Evolutionary conservation across 148 eudicot genomes (phyloP), one percentile per base, ranked within the genome.

Genomic region (Chenopodium album): DNA sequence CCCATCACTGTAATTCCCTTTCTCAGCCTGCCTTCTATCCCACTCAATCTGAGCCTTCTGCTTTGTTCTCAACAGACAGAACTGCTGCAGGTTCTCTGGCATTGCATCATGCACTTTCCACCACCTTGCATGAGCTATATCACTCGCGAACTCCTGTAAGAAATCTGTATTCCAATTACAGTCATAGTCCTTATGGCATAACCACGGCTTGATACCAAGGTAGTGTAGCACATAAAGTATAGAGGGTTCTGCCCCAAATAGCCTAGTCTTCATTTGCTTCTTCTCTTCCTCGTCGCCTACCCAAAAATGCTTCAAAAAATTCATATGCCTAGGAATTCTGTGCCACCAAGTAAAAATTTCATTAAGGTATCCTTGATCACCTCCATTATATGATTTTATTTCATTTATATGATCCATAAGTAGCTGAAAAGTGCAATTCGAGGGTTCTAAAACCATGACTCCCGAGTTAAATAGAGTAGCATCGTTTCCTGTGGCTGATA

Each of bases 301-400:
- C 98, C 98, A 93, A 68, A 94, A 86, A 77, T 92, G 88, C 79
- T 94, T 94, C 76, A 93, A 74, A 80, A 92, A 93, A 84, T 94
- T 93, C 90, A 94, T 89, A 67, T 91, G 93, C 64, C 86, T 88
- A 3, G 97, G 97, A 16, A 93, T 89, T 80, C 98, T 84, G 67
- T 93, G 98, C 98, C 98, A 94, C 98, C 97, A 93, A 1, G 94
- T 94, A 76, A 93, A 94, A 7, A 94, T 90, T 82, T 94, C 98
- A 22, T 94, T 94, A 75, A 95, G 81, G 86, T 95, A 95, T 9
- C 98, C 98, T 71, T 95, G 97, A 54, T 95, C 98, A 7, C 98
- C 98, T 13, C 98, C 98, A 76, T 95, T 95, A 37, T 95, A 95
- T 23, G 98, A 95, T 64, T 90, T 90, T 4, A 95, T 89, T 52